Evolutionary conservation across 495 filamentous ascomycete species (phyloP), one percentile per base, ranked within the genome.

Genomic region (Aspergillus indologenus): DNA sequence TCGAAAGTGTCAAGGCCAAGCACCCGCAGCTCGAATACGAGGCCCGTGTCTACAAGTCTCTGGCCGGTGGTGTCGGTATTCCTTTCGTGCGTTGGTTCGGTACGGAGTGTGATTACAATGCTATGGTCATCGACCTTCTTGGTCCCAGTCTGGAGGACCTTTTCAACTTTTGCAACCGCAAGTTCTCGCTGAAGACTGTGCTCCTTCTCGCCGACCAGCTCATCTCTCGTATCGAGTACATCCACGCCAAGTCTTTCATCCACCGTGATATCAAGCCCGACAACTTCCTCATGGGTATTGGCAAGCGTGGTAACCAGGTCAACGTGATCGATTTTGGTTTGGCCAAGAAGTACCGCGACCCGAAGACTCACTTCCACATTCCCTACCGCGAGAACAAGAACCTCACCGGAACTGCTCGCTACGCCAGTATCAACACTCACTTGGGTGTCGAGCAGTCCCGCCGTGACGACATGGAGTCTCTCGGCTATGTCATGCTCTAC

Each of bases 131-230:
- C 63, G 95, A 99, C 69, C 86, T 99, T 18, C 90, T 99, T 43
- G 95, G 95, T 53, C 95, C 95, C 58, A 96, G 90, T 72, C 81
- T 99, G 81, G 95, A 99, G 77, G 95, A 99, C 72, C 82, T 99
- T n/a, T 99, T 99, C 91, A 99, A 99, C 85, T 99, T 99, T 76
- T 99, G 95, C 87, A 99, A 98, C 85, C 88, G 95, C 71, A 99
- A 99, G 74, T 99, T 98, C 83, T 96, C 94, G 11, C 79, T 99
- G 63, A 99, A 99, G 88, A 99, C 95, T n/a, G 95, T 99, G 44
- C 80, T 99, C 17, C 86, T 99, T 11, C 86, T 99, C 53, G 95
- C 95, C 69, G 95, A 99, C 70, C 95, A 99, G 79, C 85, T 99
- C 75, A 98, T 98, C 70, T 98, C 94, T 57, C 92, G 95, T 61